Evolutionary conservation across 352 stramenopile genomes (phyloP), one percentile per base, ranked within the genome.

Genomic region (Phytophthora sansomeana): DNA sequence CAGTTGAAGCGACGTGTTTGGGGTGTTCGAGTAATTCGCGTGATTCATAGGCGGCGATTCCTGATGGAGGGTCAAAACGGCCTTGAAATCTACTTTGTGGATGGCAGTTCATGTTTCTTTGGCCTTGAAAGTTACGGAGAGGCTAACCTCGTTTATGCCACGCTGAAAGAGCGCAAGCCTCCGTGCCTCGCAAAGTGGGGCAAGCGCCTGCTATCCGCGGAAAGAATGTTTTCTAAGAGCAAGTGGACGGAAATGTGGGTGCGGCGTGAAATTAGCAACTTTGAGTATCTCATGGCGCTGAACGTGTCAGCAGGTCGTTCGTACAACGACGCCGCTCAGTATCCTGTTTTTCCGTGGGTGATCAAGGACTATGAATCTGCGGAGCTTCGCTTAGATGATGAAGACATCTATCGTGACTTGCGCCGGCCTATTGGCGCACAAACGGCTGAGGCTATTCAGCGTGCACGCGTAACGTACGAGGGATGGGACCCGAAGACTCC

Each of bases 311-410:
- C 96, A 9, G 97, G 97, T 8, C 79, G 97, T 32, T 98, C 90
- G 48, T 99, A 98, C 74, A 99, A 99, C 72, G 97, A 99, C 63
- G 91, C 98, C 10, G 98, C 93, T 43, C 97, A 99, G 73, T 99
- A 99, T 73, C 97, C 98, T 8, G 61, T 99, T 2, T 99, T 99
- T 62, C 98, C 98, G 6, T 99, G 98, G 98, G 86, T 99, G 17
- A 67, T 99, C 4, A 90, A 90, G 14, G 96, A 99, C 66, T 99
- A 99, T 72, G 83, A 83, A 14, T 98, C 91, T 8, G 72, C 89
- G 16, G 86, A 97, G 65, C 85, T 99, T 29, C 91, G 99, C 63
- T 77, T 99, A 10, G 85, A 92, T 35, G 90, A 99, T 67, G 86
- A 85, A 56, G 66, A 69, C 29, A 97, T 97, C 52, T 99, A 97